A percentile compares a stretch with the other conserved stretches of the same genome.
Conservation (phyloP, 768 basidiomycete species). For the Boletus rubescentipes region DNA sequence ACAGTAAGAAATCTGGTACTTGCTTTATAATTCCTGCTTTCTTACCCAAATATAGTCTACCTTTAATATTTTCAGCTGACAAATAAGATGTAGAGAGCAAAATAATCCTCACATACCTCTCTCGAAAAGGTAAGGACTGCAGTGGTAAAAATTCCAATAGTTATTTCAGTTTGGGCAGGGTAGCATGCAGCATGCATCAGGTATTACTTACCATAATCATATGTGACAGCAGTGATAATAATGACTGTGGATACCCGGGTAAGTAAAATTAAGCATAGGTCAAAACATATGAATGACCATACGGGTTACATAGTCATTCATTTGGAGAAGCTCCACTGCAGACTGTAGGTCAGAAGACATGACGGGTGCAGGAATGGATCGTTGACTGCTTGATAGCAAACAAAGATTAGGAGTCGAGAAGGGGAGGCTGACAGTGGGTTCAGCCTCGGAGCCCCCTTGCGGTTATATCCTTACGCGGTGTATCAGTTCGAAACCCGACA, state of each 20-base stretch:
- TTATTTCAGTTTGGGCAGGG: neutral
- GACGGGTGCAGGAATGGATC: neutral
- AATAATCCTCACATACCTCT: neutral
- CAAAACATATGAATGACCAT: neutral
- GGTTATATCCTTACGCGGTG: neutral
- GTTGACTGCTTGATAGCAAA: neutral
- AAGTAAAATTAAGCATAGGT: neutral
- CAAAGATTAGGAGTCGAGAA: neutral
- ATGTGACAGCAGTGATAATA: neutral
- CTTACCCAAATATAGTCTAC: conserved; percentile 16
- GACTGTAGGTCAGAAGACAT: neutral
- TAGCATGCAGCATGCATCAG: rapidly evolving
- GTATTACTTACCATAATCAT: conserved; percentile 12
- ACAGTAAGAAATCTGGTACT: neutral
- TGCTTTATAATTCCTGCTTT: neutral
- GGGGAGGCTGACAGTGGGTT: neutral
- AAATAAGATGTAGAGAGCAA: too few species aligned
- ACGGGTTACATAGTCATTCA: neutral
- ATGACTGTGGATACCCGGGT: neutral
- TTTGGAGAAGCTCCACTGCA: neutral
- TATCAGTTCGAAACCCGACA: too few species aligned
- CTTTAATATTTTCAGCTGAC: neutral
- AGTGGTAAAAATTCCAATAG: neutral
- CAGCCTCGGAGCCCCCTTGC: neutral
- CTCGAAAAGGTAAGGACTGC: conserved; percentile 1